These are phyloP conservation scores for Drosera capensis DNA, from an alignment of 148 eudicot species.

Conservation along the genomic window DNA sequence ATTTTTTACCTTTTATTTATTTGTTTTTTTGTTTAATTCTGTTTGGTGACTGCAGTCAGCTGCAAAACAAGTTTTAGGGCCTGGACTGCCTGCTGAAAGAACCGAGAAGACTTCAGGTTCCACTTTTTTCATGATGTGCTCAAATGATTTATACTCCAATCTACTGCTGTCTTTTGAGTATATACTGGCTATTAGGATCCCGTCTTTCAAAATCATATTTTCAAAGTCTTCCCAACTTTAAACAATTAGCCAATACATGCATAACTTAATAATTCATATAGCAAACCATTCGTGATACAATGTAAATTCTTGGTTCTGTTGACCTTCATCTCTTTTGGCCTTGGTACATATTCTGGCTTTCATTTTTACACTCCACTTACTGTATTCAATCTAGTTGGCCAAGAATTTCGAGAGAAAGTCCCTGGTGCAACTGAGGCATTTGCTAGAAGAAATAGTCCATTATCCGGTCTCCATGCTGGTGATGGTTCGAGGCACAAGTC, in stretches of 20 bases:
- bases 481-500: conserved; percentile 27
- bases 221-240: too few species aligned
- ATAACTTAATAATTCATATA: too few species aligned
- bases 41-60: conserved; percentile 31
- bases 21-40: conserved; percentile 1
- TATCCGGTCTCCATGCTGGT: conserved; percentile 35
- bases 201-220: too few species aligned
- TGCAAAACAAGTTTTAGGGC: conserved; percentile 41
- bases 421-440: conserved; percentile 76
- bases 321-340: neutral
- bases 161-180: too few species aligned
- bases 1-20: conserved; percentile 1
- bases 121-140: conserved; percentile 4
- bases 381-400: conserved; percentile 31
- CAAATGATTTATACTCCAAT: too few species aligned
- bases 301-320: too few species aligned
- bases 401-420: conserved; percentile 63
- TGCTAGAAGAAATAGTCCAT: conserved; percentile 48
- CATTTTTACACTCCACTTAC: neutral
- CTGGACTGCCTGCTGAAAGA: conserved; percentile 74
- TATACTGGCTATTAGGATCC: too few species aligned
- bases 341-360: neutral
- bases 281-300: too few species aligned
- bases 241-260: too few species aligned
- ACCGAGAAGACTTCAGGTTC: conserved; percentile 57